Percentiles rank a stretch among this genome's conserved stretches.
Evolutionary conservation across 2,329 filamentous ascomycete genomes (phyloP).

Genomic region (Colletotrichum viniferum): DNA sequence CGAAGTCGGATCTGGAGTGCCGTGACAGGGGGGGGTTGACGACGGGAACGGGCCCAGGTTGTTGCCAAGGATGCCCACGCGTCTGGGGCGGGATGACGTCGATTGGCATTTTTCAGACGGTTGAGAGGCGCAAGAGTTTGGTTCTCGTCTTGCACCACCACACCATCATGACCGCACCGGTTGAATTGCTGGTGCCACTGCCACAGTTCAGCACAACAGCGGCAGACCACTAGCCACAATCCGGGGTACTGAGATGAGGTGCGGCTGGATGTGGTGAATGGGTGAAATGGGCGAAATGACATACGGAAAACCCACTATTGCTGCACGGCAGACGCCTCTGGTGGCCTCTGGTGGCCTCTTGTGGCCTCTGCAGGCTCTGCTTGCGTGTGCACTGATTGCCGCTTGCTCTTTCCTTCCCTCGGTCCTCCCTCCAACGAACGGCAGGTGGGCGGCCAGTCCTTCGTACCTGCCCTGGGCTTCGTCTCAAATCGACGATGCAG

Average conservation of each 20-base stretch:
- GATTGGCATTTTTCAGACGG: background rate
- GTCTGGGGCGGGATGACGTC: slow-evolving; percentile 19
- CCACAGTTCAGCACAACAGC: background rate
- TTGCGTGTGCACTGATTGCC: background rate
- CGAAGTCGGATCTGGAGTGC: slow-evolving; percentile 13
- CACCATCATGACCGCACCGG: background rate
- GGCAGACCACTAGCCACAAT: slow-evolving; percentile 14
- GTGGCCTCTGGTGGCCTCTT: background rate
- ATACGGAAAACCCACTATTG: background rate
- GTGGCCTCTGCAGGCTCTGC: background rate
- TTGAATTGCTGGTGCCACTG: background rate
- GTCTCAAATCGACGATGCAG: slow-evolving; percentile 7
- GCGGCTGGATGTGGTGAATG: background rate
- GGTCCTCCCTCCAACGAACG: background rate
- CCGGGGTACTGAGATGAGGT: background rate
- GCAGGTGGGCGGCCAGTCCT: background rate
- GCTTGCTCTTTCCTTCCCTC: background rate
- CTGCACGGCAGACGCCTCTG: background rate
- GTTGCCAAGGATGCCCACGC: slow-evolving; percentile 5
- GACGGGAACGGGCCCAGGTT: background rate
- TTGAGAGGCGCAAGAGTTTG: background rate
- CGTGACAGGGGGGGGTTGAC: background rate
- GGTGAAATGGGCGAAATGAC: background rate
- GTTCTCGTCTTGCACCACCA: background rate
- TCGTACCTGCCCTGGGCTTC: background rate